Percentiles rank a stretch among this genome's conserved stretches.
These are phyloP conservation scores for Paramyrothecium sp. DNA, from an alignment of 2,329 filamentous ascomycete genomes.

Conservation along the genomic window DNA sequence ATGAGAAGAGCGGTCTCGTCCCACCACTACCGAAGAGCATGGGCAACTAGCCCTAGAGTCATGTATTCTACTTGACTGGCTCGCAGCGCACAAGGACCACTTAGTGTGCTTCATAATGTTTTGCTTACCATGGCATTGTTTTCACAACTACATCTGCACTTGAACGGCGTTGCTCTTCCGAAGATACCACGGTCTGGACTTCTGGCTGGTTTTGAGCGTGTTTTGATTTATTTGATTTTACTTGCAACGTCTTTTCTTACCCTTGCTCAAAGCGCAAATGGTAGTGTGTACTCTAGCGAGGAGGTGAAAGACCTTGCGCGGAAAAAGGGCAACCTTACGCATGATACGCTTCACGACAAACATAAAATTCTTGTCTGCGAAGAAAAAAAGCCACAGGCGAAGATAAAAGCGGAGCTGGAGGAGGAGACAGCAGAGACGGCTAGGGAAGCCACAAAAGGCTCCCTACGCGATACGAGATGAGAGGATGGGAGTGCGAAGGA, in stretches of 20 bases:
- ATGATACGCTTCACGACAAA: not conserved
- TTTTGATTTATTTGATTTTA: slow-evolving; percentile 11
- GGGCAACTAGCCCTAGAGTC: not conserved
- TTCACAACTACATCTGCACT: not conserved
- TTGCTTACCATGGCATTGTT: not conserved
- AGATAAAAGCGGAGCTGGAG: not conserved
- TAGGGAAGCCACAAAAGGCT: not conserved
- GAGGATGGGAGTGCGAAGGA: not conserved
- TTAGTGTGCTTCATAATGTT: not conserved
- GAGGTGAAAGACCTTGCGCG: slow-evolving; percentile 12
- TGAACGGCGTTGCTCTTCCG: slow-evolving; percentile 2
- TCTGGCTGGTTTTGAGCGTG: slow-evolving; percentile 13
- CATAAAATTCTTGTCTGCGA: not conserved
- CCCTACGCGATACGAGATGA: not conserved
- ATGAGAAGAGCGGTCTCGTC: not conserved
- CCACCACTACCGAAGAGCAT: not conserved
- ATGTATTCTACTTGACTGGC: not conserved
- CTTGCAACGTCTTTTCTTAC: slow-evolving; percentile 12
- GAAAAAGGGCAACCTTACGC: slow-evolving; percentile 21
- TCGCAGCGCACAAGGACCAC: not conserved
- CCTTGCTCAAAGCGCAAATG: slow-evolving; percentile 15
- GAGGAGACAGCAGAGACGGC: not conserved
- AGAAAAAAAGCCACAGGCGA: not conserved
- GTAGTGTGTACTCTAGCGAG: slow-evolving; percentile 25
- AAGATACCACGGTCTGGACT: slow-evolving; percentile 24